Evolutionary conservation across 352 stramenopile species (phyloP).

Genomic region (Plasmopara viticola): DNA sequence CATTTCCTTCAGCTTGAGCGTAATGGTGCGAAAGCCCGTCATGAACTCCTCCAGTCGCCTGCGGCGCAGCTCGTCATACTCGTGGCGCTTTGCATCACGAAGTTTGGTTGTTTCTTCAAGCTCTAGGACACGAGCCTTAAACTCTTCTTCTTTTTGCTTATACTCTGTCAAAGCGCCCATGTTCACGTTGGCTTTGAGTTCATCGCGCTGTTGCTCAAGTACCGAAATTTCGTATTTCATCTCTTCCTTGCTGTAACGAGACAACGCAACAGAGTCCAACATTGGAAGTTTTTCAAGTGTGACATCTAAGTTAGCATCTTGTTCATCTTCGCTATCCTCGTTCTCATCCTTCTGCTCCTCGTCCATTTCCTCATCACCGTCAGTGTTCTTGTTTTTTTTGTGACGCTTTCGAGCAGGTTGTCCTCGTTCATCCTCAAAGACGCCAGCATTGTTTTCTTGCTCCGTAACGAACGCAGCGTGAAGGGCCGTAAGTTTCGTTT

Average conservation of each 20-base stretch:
- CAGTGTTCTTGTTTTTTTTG: slow-evolving; percentile 33
- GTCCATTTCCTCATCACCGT: slow-evolving; percentile 26
- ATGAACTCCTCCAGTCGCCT: slow-evolving; percentile 99
- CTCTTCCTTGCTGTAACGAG: slow-evolving; percentile 86
- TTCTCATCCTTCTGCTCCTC: slow-evolving; percentile 37
- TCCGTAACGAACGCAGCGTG: slow-evolving; percentile 52
- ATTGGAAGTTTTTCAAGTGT: slow-evolving; percentile 63
- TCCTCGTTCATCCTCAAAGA: slow-evolving; percentile 64
- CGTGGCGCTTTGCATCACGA: slow-evolving; percentile 89
- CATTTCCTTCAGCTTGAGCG: slow-evolving; percentile 99
- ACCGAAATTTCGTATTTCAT: slow-evolving; percentile 92
- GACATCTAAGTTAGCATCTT: slow-evolving; percentile 32
- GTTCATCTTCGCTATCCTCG: slow-evolving; percentile 31
- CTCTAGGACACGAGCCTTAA: slow-evolving; percentile 89
- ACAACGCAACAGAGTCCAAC: slow-evolving; percentile 67
- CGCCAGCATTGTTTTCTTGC: slow-evolving; percentile 65
- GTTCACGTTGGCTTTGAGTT: slow-evolving; percentile 93
- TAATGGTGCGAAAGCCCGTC: slow-evolving; percentile 97
- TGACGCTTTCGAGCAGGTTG: slow-evolving; percentile 35
- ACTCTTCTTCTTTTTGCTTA: slow-evolving; percentile 94
- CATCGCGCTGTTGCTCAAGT: slow-evolving; percentile 89
- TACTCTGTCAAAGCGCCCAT: slow-evolving; percentile 89
- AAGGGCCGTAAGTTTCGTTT: slow-evolving; percentile 63
- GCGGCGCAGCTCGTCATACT: slow-evolving; percentile 95
- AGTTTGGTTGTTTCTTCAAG: slow-evolving; percentile 92